Evolutionary conservation across 208 protist species (phyloP).

Genomic region (Wallacemonas collosoma): DNA sequence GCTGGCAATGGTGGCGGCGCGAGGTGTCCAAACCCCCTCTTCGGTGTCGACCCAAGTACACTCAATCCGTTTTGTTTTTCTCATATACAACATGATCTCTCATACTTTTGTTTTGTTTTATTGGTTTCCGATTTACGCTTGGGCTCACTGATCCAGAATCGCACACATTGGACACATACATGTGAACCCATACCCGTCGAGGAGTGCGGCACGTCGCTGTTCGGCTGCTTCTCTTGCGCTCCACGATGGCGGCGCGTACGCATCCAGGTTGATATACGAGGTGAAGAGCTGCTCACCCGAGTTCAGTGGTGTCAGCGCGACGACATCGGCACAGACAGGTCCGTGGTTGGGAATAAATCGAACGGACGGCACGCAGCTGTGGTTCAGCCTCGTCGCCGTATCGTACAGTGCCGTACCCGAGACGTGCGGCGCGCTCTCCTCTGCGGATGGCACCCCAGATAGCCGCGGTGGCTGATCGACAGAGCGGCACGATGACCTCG

Average conservation of each 20-base stretch:
- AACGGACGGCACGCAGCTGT: slow-evolving; percentile 57
- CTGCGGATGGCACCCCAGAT: not conserved
- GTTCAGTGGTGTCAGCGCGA: slow-evolving; percentile 37
- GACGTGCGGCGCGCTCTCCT: slow-evolving; percentile 20
- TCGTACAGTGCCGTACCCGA: slow-evolving; percentile 54
- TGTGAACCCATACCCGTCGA: slow-evolving; percentile 45
- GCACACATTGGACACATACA: slow-evolving; percentile 44
- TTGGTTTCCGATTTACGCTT: no score
- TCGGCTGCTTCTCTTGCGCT: slow-evolving; percentile 1
- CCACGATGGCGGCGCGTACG: slow-evolving; percentile 6
- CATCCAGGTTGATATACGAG: slow-evolving; percentile 44
- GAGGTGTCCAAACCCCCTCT: no score
- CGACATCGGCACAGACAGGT: slow-evolving; percentile 30
- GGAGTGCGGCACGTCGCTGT: slow-evolving; percentile 27
- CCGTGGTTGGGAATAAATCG: slow-evolving; percentile 43
- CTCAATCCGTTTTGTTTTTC: not conserved
- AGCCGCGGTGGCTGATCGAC: not conserved
- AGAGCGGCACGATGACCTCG: not conserved
- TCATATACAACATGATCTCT: not conserved
- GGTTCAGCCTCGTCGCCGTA: slow-evolving; percentile 52
- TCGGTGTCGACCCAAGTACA: no score
- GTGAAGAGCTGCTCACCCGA: slow-evolving; percentile 43
- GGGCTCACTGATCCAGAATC: not conserved
- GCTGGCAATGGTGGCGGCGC: no score
- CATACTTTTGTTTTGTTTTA: no score